Evolutionary conservation across 2,329 filamentous ascomycete species (phyloP).

Genomic region (Tympanopsis confertula): DNA sequence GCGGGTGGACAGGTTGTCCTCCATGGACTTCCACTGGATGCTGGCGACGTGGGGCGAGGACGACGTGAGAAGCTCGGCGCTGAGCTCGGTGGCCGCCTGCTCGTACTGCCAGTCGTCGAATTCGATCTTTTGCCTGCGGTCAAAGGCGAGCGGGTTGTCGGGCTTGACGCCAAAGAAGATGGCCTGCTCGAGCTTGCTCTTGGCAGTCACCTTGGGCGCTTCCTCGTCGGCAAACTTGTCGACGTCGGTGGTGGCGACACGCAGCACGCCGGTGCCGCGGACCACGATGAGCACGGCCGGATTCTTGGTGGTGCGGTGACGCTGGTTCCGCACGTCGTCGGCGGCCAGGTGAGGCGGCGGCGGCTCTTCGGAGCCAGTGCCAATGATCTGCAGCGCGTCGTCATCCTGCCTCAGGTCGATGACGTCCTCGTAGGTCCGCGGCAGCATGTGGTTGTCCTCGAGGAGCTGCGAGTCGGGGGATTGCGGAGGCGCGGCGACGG

Average conservation of each 20-base stretch:
- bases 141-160: conserved; percentile 80
- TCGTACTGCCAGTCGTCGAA: conserved; percentile 64
- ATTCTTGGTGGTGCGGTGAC: conserved; percentile 43
- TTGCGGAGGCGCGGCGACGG: conserved; percentile 54
- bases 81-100: conserved; percentile 66
- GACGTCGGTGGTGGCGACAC: conserved; percentile 44
- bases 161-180: conserved; percentile 79
- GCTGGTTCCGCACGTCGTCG: conserved; percentile 36
- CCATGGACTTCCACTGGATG: conserved; percentile 62
- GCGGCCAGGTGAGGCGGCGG: conserved; percentile 15
- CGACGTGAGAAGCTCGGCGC: conserved; percentile 70
- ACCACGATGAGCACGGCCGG: conserved; percentile 51
- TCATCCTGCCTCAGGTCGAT: conserved; percentile 64
- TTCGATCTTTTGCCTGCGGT: conserved; percentile 49
- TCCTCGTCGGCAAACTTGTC: conserved; percentile 46
- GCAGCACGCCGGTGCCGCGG: conserved; percentile 48
- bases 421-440: conserved; percentile 71
- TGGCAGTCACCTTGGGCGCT: conserved; percentile 60
- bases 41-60: conserved; percentile 61
- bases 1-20: conserved; percentile 67
- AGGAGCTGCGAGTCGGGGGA: conserved; percentile 69
- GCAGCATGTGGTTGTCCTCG: conserved; percentile 49
- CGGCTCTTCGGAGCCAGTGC: conserved; percentile 54
- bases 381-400: conserved; percentile 45
- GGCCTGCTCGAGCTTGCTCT: conserved; percentile 84